A percentile compares a stretch with the other conserved stretches of the same genome.
These are phyloP conservation scores for Dictyostelium purpureum DNA, from an alignment of 78 protist genomes.

Conservation along the genomic window DNA sequence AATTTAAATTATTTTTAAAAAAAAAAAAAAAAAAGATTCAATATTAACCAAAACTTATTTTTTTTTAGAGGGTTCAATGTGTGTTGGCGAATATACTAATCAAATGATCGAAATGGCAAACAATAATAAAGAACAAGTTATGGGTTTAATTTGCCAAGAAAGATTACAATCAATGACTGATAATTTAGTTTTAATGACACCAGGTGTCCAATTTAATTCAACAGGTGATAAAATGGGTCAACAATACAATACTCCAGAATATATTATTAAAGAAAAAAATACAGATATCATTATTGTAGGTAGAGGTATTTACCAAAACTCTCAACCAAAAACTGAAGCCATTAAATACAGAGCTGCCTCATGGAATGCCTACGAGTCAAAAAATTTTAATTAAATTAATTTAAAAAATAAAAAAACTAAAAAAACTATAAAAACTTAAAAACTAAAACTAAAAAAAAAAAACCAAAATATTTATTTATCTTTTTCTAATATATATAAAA, in stretches of 20 bases:
- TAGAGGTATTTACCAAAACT: conserved; percentile 82
- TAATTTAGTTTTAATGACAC: conserved; percentile 80
- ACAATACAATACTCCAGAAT: conserved; percentile 90
- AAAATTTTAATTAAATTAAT: neutral
- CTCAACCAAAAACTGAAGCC: conserved; percentile 50
- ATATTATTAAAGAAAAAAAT: conserved; percentile 53
- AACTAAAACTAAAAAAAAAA: neutral
- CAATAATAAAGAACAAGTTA: conserved; percentile 54
- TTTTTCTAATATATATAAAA: too few relatives aligned
- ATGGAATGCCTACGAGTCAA: conserved; percentile 64
- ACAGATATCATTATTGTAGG: conserved; percentile 92
- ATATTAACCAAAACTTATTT: neutral
- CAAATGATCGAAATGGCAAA: conserved; percentile 73
- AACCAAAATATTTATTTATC: too few relatives aligned
- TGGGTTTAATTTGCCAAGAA: conserved; percentile 86
- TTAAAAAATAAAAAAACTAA: neutral
- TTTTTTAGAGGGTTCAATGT: conserved; percentile 58
- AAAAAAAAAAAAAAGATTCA: neutral
- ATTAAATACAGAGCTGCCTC: conserved; percentile 46
- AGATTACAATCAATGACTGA: conserved; percentile 47
- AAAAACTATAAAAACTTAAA: neutral
- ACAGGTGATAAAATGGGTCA: conserved; percentile 89
- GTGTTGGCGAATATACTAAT: conserved; percentile 52
- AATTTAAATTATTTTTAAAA: too few relatives aligned
- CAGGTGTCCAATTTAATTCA: conserved; percentile 78